Conservation (phyloP, 257 asterid genomes). For the Rauvolfia tetraphylla region DNA sequence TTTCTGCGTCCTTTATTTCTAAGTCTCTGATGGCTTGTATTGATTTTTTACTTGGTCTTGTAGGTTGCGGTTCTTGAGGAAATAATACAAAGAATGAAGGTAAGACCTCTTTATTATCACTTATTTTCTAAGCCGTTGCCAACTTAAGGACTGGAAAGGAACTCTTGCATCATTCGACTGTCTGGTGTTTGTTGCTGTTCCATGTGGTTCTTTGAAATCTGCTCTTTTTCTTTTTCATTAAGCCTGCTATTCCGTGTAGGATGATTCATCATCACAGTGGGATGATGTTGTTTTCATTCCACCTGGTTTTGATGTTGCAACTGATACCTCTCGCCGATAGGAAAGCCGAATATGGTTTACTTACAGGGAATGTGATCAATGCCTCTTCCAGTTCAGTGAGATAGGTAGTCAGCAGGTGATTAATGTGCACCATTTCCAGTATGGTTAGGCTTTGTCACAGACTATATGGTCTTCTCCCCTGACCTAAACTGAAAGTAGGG, state of each 20-base stretch:
- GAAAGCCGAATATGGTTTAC: background rate
- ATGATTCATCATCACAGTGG: conserved; percentile 54
- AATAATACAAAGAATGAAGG: conserved; percentile 87
- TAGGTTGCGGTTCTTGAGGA: conserved; percentile 91
- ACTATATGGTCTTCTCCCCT: background rate
- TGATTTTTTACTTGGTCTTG: conserved; percentile 12
- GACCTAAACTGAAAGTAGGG: too few species aligned
- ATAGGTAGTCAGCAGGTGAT: background rate
- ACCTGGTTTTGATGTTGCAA: conserved; percentile 81
- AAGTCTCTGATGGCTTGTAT: background rate
- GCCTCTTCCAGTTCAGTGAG: background rate
- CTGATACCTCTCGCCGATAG: conserved; percentile 30
- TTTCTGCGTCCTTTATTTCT: background rate
- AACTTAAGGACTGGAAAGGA: background rate
- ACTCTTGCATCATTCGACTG: background rate
- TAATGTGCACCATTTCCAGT: background rate
- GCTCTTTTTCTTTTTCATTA: background rate
- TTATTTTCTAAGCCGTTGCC: background rate
- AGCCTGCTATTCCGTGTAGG: too few species aligned
- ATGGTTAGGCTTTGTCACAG: too few species aligned
- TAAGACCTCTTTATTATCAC: conserved; percentile 20
- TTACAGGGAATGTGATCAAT: too few species aligned
- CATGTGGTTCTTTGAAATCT: background rate
- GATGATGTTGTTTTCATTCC: conserved; percentile 88
- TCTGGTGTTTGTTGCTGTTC: background rate